A percentile compares a stretch with the other conserved stretches of the same genome.
These are phyloP conservation scores for Kazachstania sp. DNA, from an alignment of 1,139 yeast species.

Conservation along the genomic window DNA sequence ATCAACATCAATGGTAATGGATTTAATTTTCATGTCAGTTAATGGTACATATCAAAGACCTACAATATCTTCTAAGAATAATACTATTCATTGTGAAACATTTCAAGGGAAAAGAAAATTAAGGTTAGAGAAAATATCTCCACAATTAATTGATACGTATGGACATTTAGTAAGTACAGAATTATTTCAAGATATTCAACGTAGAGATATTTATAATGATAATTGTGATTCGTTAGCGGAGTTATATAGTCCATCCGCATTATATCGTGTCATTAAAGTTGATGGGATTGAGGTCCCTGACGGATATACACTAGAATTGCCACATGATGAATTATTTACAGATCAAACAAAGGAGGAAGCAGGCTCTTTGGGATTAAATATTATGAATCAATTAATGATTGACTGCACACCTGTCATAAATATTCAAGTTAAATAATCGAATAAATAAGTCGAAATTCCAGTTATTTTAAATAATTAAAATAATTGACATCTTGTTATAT, in stretches of 20 bases:
- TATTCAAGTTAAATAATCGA: conserved; percentile 3
- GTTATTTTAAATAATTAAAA: not conserved
- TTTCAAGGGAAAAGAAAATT: conserved; percentile 16
- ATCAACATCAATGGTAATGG: conserved; percentile 19
- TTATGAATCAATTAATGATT: conserved; percentile 17
- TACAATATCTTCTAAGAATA: not conserved
- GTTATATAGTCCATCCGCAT: not conserved
- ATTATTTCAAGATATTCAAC: not conserved
- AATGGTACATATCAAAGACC: conserved; percentile 9
- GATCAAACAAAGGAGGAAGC: not conserved
- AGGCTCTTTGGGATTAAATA: conserved; percentile 16
- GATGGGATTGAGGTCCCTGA: conserved; percentile 9
- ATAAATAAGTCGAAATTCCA: not conserved
- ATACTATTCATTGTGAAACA: not conserved
- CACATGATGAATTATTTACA: conserved; percentile 8
- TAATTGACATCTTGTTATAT: not conserved
- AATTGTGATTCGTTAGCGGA: not conserved
- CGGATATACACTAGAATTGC: conserved; percentile 10
- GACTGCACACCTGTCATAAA: conserved; percentile 24
- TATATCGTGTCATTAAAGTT: not conserved
- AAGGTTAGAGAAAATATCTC: conserved; percentile 17
- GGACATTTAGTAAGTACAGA: conserved; percentile 8
- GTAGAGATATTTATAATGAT: not conserved
- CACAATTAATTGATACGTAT: conserved; percentile 14
- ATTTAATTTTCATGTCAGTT: conserved; percentile 14